Base-by-base conservation (phyloP, 2,329 filamentous ascomycete genomes). In the Aspergillus sp. region DNA sequence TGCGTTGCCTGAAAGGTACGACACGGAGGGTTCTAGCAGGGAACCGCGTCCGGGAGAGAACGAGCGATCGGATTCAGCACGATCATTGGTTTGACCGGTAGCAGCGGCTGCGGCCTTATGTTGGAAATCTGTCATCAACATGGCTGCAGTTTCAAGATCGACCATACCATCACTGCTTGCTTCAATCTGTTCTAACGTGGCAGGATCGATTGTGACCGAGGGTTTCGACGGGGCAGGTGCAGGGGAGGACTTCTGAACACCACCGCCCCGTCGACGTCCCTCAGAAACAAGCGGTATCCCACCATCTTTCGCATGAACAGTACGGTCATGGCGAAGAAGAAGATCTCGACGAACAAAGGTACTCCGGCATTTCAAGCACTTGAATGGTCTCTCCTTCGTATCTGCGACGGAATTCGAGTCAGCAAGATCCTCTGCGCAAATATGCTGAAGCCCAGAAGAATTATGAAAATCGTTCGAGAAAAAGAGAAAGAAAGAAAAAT, bases 331-430 rank as follows among this genome's bases (percentile, higher is more conserved):
- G 77, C 95, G 90, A 67, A 99, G 87, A 55, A 99, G 88, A 64
- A 99, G 85, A 80, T 99, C 95, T 79, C 95, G 91, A 76, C 95
- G 91, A 71, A 99, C 95, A 76, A 99, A 99, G 63, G 95, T 99
- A 83, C 93, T 97, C 73, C 93, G 87, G 79, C 95, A 99, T 82
- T 99, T 99, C 82, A 92, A 85, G 80, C 95, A 99, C 78, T 98
- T 98, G 85, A 99, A 99, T 42, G 95, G 95, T 64, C 95, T 89
- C 80, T 98, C 95, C 81, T 99, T 99, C 65, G 95, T 99, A 78
- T 98, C 94, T 98, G 78, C 63, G 63, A 54, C 9, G 10, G 32
- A 4, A 24, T 50, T 36, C 29, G 52, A 18, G 26, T 58, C 26
- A 60, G 59, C 31, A 10, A 51, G 9, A 11, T 22, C 24, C 46